Conservation (phyloP, 2,329 filamentous ascomycete genomes). For the Sarocladium strictum region DNA sequence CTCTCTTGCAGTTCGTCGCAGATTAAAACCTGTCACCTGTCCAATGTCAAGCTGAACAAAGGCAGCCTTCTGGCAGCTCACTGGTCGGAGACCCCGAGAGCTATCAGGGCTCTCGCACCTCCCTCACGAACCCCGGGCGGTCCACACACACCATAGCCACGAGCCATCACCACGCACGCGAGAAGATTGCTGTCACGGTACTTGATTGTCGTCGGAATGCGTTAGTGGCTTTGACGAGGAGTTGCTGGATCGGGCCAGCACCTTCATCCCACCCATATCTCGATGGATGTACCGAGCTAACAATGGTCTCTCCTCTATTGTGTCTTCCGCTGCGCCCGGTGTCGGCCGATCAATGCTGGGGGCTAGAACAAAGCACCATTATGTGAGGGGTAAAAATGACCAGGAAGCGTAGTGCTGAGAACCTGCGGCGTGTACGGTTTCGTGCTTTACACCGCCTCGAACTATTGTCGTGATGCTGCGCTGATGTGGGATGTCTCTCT, state of each 20-base stretch:
- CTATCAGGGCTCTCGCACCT: neutral
- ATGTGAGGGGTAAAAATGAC: constrained; percentile 8
- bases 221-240: neutral
- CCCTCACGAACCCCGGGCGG: constrained; percentile 1
- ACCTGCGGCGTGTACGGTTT: constrained; percentile 4
- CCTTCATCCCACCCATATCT: neutral
- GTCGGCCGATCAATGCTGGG: constrained; percentile 7
- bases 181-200: neutral
- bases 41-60: constrained; percentile 1
- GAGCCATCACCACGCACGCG: neutral
- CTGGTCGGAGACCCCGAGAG: constrained; percentile 6
- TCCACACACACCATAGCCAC: constrained; percentile 8
- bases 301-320: neutral
- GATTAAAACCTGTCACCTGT: constrained; percentile 6
- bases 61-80: constrained; percentile 4
- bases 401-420: neutral
- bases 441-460: constrained; percentile 7
- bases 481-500: neutral
- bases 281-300: neutral
- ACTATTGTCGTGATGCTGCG: neutral
- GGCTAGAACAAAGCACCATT: neutral
- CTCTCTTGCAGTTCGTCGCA: neutral
- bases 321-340: neutral
- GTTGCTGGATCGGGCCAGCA: neutral
- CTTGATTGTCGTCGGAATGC: neutral